Evolutionary conservation across 1,139 yeast genomes (phyloP).

Genomic region (Candida dubliniensis): DNA sequence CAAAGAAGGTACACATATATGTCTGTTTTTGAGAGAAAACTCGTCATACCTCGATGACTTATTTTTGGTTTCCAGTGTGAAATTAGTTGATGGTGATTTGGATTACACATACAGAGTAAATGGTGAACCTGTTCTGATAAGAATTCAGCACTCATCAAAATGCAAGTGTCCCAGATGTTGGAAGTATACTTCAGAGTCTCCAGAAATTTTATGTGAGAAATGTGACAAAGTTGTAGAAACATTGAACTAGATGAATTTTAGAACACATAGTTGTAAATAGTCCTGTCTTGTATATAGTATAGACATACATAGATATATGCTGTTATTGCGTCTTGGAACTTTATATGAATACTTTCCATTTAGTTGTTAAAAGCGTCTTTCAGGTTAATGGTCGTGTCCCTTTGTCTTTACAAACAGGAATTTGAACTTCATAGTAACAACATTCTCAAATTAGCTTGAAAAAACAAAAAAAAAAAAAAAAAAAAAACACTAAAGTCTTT

Average conservation of each 20-base stretch:
- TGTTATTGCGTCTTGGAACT: too few relatives aligned
- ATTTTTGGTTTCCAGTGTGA: slow-evolving; percentile 64
- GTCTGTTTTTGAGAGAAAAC: slow-evolving; percentile 24
- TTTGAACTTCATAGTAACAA: too few relatives aligned
- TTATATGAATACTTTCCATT: too few relatives aligned
- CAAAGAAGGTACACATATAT: slow-evolving; percentile 12
- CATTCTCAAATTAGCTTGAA: too few relatives aligned
- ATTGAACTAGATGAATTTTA: slow-evolving; percentile 1
- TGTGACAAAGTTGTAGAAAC: slow-evolving; percentile 47
- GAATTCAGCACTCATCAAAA: slow-evolving; percentile 17
- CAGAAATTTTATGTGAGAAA: slow-evolving; percentile 61
- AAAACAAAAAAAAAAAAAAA: too few relatives aligned
- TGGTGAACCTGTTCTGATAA: slow-evolving; percentile 8
- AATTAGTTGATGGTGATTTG: slow-evolving; percentile 23
- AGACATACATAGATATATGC: too few relatives aligned
- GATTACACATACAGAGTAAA: background rate
- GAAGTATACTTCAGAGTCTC: slow-evolving; percentile 62
- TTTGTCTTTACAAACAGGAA: too few relatives aligned
- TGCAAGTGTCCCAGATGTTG: slow-evolving; percentile 92
- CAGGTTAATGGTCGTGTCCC: too few relatives aligned
- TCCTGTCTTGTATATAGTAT: slow-evolving; percentile 1
- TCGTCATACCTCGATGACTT: slow-evolving; percentile 49
- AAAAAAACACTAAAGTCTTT: too few relatives aligned
- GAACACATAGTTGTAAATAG: slow-evolving; percentile 1
- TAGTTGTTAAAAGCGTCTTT: too few relatives aligned